Base-by-base conservation (phyloP, 2,329 filamentous ascomycete species). In the Coniella lustricola region DNA sequence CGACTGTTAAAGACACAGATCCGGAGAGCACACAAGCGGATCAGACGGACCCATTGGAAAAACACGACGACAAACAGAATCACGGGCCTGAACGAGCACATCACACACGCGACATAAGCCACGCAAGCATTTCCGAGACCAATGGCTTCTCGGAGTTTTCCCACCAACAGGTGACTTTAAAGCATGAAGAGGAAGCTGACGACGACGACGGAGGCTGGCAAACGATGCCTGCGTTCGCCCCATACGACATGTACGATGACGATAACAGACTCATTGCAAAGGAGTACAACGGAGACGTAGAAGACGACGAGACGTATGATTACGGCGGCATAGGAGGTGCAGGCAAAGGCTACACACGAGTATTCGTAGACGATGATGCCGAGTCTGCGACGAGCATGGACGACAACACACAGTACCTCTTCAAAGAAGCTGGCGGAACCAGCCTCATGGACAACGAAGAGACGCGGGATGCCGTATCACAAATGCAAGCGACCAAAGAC, bases 351-450 rank as follows among this genome's bases (percentile, higher is more conserved):
- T 98, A 98, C 64, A 98, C 93, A 1, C 79, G 90, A 42, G 89
- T 98, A n/a, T 80, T 94, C 54, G 77, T 95, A 59, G 93, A 98
- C 59, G 93, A 98, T 55, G 93, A 98, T 66, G 90, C 84, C 13
- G 82, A 95, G 63, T 96, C 90, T 22, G 86, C 86, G 42, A 98
- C 90, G 3, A 97, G 91, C 68, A 82, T 98, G 82, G 93, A 98
- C 62, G 93, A 98, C 50, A 91, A 97, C 60, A 98, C 93, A 0
- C 83, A 90, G 48, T 98, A 98, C 64, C 76, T 98, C 3, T 98
- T 98, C 73, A 91, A 88, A 56, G 83, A 89, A 51, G 67, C 75
- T 13, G 75, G 74, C 46, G 75, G 72, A 38, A 84, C 75, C 3
- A 76, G 69, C 59, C 78, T 76, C 50, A 72, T 72, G 18, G 84